A percentile compares a stretch with the other conserved stretches of the same genome.
Evolutionary conservation across 495 filamentous ascomycete genomes (phyloP).

Genomic region (Lasiosphaeria hispida): DNA sequence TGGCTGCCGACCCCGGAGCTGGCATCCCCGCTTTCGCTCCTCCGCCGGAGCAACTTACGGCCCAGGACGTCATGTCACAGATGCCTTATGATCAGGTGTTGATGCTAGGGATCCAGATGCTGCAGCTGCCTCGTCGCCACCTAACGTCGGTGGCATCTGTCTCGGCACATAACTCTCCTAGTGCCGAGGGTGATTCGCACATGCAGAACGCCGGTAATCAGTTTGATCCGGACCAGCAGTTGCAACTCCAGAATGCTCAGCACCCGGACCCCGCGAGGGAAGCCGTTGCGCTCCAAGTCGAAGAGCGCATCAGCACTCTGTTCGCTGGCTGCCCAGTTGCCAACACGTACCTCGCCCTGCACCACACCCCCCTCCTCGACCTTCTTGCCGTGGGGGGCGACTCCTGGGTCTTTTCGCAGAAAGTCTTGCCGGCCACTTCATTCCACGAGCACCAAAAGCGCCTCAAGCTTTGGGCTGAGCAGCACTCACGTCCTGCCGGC

Average conservation of each 20-base stretch:
- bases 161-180: conserved; percentile 24
- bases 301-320: conserved; percentile 35
- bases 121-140: conserved; percentile 38
- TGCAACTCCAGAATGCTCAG: conserved; percentile 8
- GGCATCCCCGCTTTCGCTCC: conserved; percentile 23
- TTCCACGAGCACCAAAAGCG: conserved; percentile 40
- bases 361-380: conserved; percentile 47
- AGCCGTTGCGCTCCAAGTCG: conserved; percentile 24
- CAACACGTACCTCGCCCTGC: conserved; percentile 47
- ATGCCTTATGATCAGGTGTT: conserved; percentile 35
- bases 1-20: conserved; percentile 26
- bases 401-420: conserved; percentile 47
- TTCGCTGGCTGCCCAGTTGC: conserved; percentile 39
- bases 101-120: conserved; percentile 35
- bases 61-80: conserved; percentile 27
- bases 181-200: conserved; percentile 32
- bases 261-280: background rate
- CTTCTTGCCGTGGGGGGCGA: conserved; percentile 49
- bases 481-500: conserved; percentile 9
- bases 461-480: conserved; percentile 37
- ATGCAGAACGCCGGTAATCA: conserved; percentile 18
- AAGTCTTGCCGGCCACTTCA: conserved; percentile 34
- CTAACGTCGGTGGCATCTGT: conserved; percentile 7
- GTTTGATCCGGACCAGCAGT: conserved; percentile 16
- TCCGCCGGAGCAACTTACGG: conserved; percentile 30